Percentiles rank a stretch among this genome's conserved stretches.
Evolutionary conservation across 345 rosid species (phyloP).

Genomic region (Draba incana): DNA sequence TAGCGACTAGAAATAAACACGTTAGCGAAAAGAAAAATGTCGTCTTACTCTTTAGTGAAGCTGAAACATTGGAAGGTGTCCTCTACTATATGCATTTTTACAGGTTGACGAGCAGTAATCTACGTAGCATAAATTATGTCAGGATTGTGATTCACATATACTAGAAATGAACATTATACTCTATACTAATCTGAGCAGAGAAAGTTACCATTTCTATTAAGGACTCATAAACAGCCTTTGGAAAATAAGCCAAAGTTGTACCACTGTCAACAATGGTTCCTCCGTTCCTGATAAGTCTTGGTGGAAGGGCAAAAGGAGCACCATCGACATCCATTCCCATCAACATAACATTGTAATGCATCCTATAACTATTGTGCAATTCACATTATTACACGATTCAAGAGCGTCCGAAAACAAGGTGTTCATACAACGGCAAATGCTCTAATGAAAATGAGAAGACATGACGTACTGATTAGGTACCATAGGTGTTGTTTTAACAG

Average conservation of each 20-base stretch:
- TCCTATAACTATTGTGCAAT: slow-evolving; percentile 51
- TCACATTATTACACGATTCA: slow-evolving; percentile 21
- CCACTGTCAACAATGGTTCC: slow-evolving; percentile 92
- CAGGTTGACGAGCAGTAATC: slow-evolving; percentile 60
- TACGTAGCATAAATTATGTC: slow-evolving; percentile 31
- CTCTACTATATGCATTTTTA: slow-evolving; percentile 59
- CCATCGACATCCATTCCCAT: slow-evolving; percentile 73
- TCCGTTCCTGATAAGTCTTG: slow-evolving; percentile 48
- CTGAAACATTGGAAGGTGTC: slow-evolving; percentile 67
- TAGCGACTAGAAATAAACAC: slow-evolving; percentile 9
- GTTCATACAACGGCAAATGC: too few relatives aligned
- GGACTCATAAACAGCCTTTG: slow-evolving; percentile 53
- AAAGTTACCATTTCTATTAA: slow-evolving; percentile 54
- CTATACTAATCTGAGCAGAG: neutral
- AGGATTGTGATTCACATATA: slow-evolving; percentile 5
- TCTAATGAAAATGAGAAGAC: slow-evolving; percentile 32
- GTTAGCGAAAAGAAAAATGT: slow-evolving; percentile 1
- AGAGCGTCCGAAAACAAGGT: neutral
- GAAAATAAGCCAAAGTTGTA: slow-evolving; percentile 91
- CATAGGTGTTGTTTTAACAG: slow-evolving; percentile 69
- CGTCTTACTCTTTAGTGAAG: slow-evolving; percentile 60
- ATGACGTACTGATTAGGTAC: slow-evolving; percentile 71
- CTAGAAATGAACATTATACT: neutral
- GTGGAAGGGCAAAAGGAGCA: slow-evolving; percentile 54
- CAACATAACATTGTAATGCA: slow-evolving; percentile 83